A percentile compares a stretch with the other conserved stretches of the same genome.
Evolutionary conservation across 768 basidiomycete genomes (phyloP).

Genomic region (Strobilomyces confusus): DNA sequence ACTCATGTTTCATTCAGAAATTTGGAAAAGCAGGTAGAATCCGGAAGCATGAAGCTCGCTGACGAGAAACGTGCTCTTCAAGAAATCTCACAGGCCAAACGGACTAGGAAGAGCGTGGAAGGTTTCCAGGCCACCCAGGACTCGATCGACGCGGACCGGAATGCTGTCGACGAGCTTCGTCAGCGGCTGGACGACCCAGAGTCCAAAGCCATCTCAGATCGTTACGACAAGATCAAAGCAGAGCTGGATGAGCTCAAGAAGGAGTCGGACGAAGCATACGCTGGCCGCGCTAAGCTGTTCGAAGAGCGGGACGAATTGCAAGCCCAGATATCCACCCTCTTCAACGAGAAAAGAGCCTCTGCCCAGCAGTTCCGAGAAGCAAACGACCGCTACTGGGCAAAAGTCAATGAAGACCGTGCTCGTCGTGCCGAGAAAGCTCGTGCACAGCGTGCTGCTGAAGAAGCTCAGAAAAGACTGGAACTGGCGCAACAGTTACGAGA

Average conservation of each 20-base stretch:
- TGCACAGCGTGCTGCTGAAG: slow-evolving; percentile 71
- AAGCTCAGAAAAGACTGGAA: slow-evolving; percentile 76
- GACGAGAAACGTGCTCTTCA: slow-evolving; percentile 95
- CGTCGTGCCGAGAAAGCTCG: slow-evolving; percentile 75
- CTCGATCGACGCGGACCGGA: slow-evolving; percentile 75
- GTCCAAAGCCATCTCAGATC: slow-evolving; percentile 71
- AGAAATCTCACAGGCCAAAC: slow-evolving; percentile 75
- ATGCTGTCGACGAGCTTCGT: slow-evolving; percentile 70
- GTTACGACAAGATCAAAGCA: slow-evolving; percentile 75
- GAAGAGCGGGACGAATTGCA: slow-evolving; percentile 81
- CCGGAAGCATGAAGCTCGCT: slow-evolving; percentile 84
- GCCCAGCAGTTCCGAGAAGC: slow-evolving; percentile 70
- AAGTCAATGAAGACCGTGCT: slow-evolving; percentile 85
- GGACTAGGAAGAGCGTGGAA: slow-evolving; percentile 73
- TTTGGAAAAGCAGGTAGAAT: slow-evolving; percentile 88
- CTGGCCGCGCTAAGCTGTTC: slow-evolving; percentile 75
- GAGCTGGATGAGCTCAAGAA: slow-evolving; percentile 87
- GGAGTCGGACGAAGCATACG: slow-evolving; percentile 80
- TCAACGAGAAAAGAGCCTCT: slow-evolving; percentile 73
- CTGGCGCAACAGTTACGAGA: slow-evolving; percentile 78
- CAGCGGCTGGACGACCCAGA: slow-evolving; percentile 90
- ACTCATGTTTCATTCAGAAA: slow-evolving; percentile 42
- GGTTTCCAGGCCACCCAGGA: slow-evolving; percentile 76
- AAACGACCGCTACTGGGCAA: slow-evolving; percentile 77
- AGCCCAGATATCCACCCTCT: slow-evolving; percentile 65